Percentiles rank a stretch among this genome's conserved stretches.
Conservation (phyloP, 176 grass and related monocot species). For the Poa pratensis region DNA sequence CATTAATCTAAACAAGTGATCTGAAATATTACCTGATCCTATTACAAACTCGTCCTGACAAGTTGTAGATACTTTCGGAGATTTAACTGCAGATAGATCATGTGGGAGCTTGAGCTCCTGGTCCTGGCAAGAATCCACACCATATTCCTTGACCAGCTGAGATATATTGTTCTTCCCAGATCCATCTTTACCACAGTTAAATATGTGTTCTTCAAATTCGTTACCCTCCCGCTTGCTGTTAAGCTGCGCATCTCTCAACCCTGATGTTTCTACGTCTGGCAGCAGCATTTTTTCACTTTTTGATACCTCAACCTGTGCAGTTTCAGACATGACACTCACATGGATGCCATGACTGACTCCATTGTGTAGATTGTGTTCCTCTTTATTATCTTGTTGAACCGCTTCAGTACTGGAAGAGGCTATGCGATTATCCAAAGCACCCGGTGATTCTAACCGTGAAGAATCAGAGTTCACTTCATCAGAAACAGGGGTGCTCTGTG, state of each 20-base stretch:
- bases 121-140: neutral
- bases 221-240: neutral
- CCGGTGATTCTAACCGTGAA: slow-evolving; percentile 6
- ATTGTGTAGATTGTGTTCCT: neutral
- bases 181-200: neutral
- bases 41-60: slow-evolving; percentile 1
- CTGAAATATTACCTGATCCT: slow-evolving; percentile 23
- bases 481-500: slow-evolving; percentile 11
- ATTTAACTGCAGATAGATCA: neutral
- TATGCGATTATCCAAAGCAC: neutral
- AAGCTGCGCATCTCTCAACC: neutral
- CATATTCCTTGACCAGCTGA: neutral
- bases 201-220: neutral
- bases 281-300: slow-evolving; percentile 2
- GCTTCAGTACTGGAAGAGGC: neutral
- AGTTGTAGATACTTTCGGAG: neutral
- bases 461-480: neutral
- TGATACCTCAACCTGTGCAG: neutral
- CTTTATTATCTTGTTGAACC: neutral
- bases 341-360: neutral
- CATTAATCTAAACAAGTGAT: neutral
- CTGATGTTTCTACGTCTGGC: slow-evolving; percentile 8
- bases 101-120: neutral
- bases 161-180: neutral
- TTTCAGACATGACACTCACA: neutral